These are phyloP conservation scores for Trametes cingulata DNA, from an alignment of 768 basidiomycete genomes.

Conservation along the genomic window DNA sequence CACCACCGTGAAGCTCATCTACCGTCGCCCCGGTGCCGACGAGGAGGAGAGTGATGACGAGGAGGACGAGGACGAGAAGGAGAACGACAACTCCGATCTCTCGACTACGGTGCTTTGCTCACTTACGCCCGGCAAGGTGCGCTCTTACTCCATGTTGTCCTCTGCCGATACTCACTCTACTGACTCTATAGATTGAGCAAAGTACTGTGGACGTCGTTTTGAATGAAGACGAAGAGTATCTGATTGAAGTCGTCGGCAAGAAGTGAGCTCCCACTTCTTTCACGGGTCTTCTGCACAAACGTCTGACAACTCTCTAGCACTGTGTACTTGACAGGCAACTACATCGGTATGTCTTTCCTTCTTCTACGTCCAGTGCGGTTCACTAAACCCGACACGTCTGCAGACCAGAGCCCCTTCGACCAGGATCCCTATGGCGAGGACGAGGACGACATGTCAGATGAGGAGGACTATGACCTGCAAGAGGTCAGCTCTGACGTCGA, in stretches of 20 bases:
- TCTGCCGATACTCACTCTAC: neutral
- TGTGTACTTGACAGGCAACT: slow-evolving; percentile 82
- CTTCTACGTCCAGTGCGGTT: neutral
- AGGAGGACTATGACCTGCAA: slow-evolving; percentile 65
- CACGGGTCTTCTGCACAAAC: neutral
- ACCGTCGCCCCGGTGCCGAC: slow-evolving; percentile 44
- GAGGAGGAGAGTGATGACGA: slow-evolving; percentile 46
- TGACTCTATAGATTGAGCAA: slow-evolving; percentile 71
- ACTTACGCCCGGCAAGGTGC: slow-evolving; percentile 79
- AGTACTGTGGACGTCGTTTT: slow-evolving; percentile 69
- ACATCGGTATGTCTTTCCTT: slow-evolving; percentile 56
- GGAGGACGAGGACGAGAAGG: slow-evolving; percentile 47
- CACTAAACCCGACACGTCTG: neutral
- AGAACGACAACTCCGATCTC: slow-evolving; percentile 24
- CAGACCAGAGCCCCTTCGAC: slow-evolving; percentile 56
- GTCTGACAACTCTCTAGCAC: slow-evolving; percentile 42
- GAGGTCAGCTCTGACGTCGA: slow-evolving; percentile 86
- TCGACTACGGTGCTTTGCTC: slow-evolving; percentile 70
- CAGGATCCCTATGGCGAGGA: slow-evolving; percentile 51
- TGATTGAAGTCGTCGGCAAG: slow-evolving; percentile 75
- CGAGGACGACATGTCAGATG: slow-evolving; percentile 43
- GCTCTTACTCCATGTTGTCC: slow-evolving; percentile 13
- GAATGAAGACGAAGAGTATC: slow-evolving; percentile 61
- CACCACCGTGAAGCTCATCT: slow-evolving; percentile 68
- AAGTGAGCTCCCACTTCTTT: slow-evolving; percentile 55